Conservation (phyloP, 2,329 filamentous ascomycete species). For the Penicillium oxalicum region DNA sequence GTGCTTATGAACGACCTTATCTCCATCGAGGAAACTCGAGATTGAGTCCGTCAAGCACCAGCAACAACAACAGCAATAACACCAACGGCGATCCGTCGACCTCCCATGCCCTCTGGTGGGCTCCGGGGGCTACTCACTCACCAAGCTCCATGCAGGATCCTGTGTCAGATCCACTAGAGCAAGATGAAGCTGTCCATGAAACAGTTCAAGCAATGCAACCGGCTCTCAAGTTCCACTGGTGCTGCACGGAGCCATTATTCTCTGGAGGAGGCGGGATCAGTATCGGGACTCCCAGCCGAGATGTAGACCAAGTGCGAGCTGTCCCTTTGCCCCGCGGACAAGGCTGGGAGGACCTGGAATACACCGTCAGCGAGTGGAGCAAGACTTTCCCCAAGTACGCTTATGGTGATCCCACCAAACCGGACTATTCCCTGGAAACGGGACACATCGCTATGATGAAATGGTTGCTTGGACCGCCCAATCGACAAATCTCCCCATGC, state of each 20-base stretch:
- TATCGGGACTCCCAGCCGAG: slow-evolving; percentile 49
- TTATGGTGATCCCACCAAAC: slow-evolving; percentile 35
- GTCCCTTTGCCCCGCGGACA: slow-evolving; percentile 51
- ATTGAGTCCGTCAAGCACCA: slow-evolving; percentile 1
- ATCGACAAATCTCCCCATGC: slow-evolving; percentile 43
- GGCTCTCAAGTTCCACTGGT: slow-evolving; percentile 54
- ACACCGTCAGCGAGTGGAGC: slow-evolving; percentile 37
- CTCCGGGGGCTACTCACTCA: slow-evolving; percentile 49
- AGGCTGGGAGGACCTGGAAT: slow-evolving; percentile 53
- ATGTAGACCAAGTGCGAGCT: slow-evolving; percentile 52
- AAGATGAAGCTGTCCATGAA: slow-evolving; percentile 29
- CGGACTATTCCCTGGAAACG: slow-evolving; percentile 36
- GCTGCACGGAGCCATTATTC: slow-evolving; percentile 55
- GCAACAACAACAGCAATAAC: slow-evolving; percentile 5
- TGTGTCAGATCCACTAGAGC: slow-evolving; percentile 24
- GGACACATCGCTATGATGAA: slow-evolving; percentile 41
- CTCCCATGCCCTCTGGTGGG: slow-evolving; percentile 52
- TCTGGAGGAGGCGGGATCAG: slow-evolving; percentile 56
- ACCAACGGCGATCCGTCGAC: slow-evolving; percentile 6
- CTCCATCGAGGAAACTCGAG: slow-evolving; percentile 21
- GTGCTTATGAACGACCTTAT: slow-evolving; percentile 52
- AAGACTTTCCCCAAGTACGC: slow-evolving; percentile 37
- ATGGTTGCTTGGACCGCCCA: slow-evolving; percentile 45
- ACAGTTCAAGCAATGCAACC: slow-evolving; percentile 37
- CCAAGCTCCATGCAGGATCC: slow-evolving; percentile 56